phyloP scores from a whole-genome alignment of 768 basidiomycete species.

The Cyclocybe cylindracea region DNA sequence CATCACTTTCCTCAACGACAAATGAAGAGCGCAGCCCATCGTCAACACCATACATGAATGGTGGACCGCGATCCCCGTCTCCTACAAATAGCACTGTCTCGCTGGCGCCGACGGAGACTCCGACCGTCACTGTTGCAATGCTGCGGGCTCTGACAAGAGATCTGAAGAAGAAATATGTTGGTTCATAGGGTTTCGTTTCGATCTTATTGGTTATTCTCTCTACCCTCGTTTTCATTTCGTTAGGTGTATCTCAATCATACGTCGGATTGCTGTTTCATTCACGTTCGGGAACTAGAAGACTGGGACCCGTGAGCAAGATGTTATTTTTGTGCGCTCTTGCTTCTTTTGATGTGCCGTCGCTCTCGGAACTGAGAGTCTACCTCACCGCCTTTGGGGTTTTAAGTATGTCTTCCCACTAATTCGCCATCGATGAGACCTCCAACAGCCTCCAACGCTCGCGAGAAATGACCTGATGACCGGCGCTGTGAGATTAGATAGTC shows the following conservation, averaged over 20 bases:
- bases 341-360: too few species aligned
- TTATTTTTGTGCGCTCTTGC: too few species aligned
- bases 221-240: conserved; percentile 2
- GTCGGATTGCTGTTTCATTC: background rate
- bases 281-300: too few species aligned
- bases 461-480: too few species aligned
- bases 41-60: conserved; percentile 36
- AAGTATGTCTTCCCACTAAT: too few species aligned
- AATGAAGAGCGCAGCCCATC: conserved; percentile 33
- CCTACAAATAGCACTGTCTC: conserved; percentile 47
- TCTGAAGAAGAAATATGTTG: conserved; percentile 48
- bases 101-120: conserved; percentile 28
- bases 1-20: conserved; percentile 28
- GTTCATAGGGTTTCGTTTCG: conserved; percentile 13
- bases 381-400: too few species aligned
- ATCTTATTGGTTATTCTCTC: conserved; percentile 6
- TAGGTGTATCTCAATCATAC: background rate
- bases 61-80: conserved; percentile 38
- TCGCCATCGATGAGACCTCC: too few species aligned
- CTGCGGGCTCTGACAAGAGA: conserved; percentile 58
- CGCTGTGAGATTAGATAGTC: too few species aligned
- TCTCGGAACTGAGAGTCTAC: too few species aligned
- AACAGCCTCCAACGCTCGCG: too few species aligned
- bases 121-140: conserved; percentile 64
- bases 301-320: too few species aligned